Evolutionary conservation across 768 basidiomycete species (phyloP), one percentile per base, ranked within the genome.

Genomic region (Lyophyllum semitale): DNA sequence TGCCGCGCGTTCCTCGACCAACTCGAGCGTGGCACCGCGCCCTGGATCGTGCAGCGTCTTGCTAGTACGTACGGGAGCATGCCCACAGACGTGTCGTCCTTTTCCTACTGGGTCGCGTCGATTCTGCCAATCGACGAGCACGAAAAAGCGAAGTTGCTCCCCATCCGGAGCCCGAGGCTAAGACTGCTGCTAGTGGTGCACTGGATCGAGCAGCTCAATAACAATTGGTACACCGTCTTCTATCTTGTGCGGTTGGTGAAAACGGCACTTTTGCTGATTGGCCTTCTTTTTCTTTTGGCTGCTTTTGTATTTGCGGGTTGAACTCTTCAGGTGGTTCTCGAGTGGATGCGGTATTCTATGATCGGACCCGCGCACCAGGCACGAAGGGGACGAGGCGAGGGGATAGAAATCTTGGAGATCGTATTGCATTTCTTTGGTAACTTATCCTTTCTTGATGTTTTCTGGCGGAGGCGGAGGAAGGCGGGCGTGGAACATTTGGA

Each of bases 41-140:
- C 95, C 11, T 98, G 96, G 95, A 87, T 98, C 32, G 85, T 93
- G 2, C 93, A 97, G 64, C 83, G 92, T 45, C 79, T 97, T 41
- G 84, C 90, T 65, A 83, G 81, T 63, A 85, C 87, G 0, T 90
- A 89, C 65, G 93, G 93, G 2, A 74, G 80, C 4, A 88, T 91
- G 78, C 94, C 94, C 1, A 64, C 71, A 12, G 88, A 93, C 68
- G 82, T 87, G 0, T 79, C 79, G 25, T 73, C 79, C 22, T 94
- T 96, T 69, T 84, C 85, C 30, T 97, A 90, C 70, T 96, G 92
- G 91, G 93, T 96, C 74, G 93, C 91, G 0, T 78, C 84, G 68
- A 85, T 96, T 33, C 84, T 98, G 46, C 91, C 95, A 32, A 93
- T 98, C 66, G 93, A 96, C 68, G 91, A 96, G 54, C 81, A 86